Conservation (phyloP, 768 basidiomycete genomes). For the Termitomyces sp. region DNA sequence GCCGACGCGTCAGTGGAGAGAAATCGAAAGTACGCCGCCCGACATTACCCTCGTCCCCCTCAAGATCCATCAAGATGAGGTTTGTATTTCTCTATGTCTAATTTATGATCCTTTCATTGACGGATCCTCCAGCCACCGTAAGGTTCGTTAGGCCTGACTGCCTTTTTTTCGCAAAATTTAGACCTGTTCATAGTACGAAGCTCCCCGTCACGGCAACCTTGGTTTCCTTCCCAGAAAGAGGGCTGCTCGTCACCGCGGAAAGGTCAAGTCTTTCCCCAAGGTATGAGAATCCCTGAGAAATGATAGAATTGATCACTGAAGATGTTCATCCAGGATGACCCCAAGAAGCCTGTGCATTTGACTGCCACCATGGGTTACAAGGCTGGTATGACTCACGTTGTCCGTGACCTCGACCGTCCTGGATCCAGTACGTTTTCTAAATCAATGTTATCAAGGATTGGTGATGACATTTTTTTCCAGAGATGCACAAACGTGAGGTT, state of each 20-base stretch:
- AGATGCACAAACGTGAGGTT: constrained; percentile 99
- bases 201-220: constrained; percentile 96
- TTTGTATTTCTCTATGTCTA: constrained; percentile 25
- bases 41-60: constrained; percentile 30
- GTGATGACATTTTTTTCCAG: constrained; percentile 32
- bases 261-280: constrained; percentile 99
- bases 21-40: constrained; percentile 23
- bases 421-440: constrained; percentile 86
- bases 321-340: constrained; percentile 73
- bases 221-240: constrained; percentile 97
- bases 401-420: constrained; percentile 98
- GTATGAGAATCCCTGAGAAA: constrained; percentile 34
- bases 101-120: constrained; percentile 10
- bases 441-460: not conserved
- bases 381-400: constrained; percentile 99
- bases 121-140: constrained; percentile 65
- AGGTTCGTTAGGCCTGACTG: constrained; percentile 43
- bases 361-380: constrained; percentile 99
- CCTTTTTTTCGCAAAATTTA: constrained; percentile 3
- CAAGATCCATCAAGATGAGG: constrained; percentile 61
- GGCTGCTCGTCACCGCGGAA: constrained; percentile 94
- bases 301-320: not conserved
- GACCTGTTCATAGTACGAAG: constrained; percentile 71
- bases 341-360: constrained; percentile 98
- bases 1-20: constrained; percentile 20